A percentile compares a stretch with the other conserved stretches of the same genome.
Evolutionary conservation across 202 grass and related monocot species (phyloP).

Genomic region (Panicum hallii): DNA sequence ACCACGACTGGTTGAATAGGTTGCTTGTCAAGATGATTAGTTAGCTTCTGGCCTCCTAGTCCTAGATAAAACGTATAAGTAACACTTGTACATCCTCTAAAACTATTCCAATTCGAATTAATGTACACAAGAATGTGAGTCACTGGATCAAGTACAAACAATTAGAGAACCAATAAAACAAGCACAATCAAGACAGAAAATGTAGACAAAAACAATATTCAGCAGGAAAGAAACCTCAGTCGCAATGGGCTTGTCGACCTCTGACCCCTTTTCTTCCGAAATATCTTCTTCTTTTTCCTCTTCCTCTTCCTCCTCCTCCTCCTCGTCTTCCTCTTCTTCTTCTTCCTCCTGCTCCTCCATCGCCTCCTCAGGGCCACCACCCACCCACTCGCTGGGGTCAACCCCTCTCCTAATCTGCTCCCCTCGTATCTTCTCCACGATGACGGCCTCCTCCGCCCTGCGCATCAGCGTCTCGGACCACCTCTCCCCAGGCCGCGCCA

Average conservation of each 20-base stretch:
- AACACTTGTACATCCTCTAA: background rate
- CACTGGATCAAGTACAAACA: slow-evolving; percentile 8
- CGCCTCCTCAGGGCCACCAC: slow-evolving; percentile 39
- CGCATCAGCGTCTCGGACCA: slow-evolving; percentile 94
- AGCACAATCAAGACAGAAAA: background rate
- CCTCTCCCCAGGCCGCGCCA: slow-evolving; percentile 75
- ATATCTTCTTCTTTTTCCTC: background rate
- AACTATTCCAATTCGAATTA: background rate
- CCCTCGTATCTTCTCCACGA: slow-evolving; percentile 81
- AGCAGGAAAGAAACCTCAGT: slow-evolving; percentile 30
- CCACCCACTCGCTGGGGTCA: slow-evolving; percentile 77
- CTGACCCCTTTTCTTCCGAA: slow-evolving; percentile 34
- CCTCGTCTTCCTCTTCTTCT: slow-evolving; percentile 37
- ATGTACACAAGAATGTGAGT: background rate
- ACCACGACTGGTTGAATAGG: background rate
- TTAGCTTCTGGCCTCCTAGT: background rate
- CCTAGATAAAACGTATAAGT: background rate
- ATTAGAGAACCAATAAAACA: background rate
- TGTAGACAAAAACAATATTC: background rate
- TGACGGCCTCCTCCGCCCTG: slow-evolving; percentile 70
- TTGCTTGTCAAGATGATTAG: background rate
- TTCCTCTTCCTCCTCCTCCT: slow-evolving; percentile 35
- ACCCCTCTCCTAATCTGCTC: slow-evolving; percentile 83
- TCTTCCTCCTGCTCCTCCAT: slow-evolving; percentile 60
- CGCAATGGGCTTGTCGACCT: background rate